Base-by-base conservation (phyloP, 2,329 filamentous ascomycete species). In the Seiridium cupressi region DNA sequence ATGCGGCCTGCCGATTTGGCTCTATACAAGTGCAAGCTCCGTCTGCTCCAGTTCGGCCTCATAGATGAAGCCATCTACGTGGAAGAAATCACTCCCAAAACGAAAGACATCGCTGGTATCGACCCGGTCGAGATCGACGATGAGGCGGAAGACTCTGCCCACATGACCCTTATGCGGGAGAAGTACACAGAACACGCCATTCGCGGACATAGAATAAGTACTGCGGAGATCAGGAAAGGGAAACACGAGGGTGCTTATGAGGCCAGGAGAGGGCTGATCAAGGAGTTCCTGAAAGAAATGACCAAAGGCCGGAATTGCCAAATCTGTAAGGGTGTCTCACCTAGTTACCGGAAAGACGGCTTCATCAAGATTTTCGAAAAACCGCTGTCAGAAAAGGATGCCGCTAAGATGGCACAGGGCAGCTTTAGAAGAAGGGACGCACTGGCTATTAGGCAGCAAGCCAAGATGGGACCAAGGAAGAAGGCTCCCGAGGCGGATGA, bases 301-400 rank as follows among this genome's bases (percentile, higher is more conserved):
- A 85, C 84, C 53, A 85, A 84, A 66, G 81, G 84, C 51, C 89
- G 88, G 68, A 85, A 84, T 69, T 99, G 95, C 76, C 80, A 79
- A 51, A 81, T 77, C 59, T 89, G 85, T 66, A 77, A 79, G 55
- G 90, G 90, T 35, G 86, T 95, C 62, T 93, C 90, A 11, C 93
- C 93, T 9, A 81, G 82, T 2, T 98, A 92, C 75, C 88, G 94
- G 67, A 97, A 96, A 73, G 94, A 99, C 69, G 85, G 90, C 48
- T 95, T 88, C 69, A 90, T 93, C 71, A 99, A 98, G 75, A 93
- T 99, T 58, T 99, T 98, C 74, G 89, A 94, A 72, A 95, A 91
- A 71, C 81, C 90, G 2, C 78, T 97, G 60, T 85, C 83, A 51
- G 76, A 83, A 51, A 96, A 96, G 73, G 88, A 95, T 42, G 87